Evolutionary conservation across 108 stramenopile genomes (phyloP).

Genomic region (Parietichytrium sp.): DNA sequence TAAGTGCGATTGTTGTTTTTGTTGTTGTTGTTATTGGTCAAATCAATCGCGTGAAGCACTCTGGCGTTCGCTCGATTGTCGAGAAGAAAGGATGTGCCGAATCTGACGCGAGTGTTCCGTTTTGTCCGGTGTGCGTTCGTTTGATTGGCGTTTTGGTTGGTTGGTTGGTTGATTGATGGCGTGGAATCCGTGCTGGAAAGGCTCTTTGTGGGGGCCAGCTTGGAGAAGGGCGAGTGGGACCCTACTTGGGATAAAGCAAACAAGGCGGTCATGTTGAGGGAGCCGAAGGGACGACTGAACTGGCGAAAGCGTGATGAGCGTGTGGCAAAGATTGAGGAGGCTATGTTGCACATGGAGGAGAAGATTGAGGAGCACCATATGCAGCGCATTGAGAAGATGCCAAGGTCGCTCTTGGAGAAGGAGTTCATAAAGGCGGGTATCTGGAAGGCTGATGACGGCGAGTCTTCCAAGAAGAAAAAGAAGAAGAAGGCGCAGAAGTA

Average conservation of each 20-base stretch:
- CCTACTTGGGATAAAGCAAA: not conserved
- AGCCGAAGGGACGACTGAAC: conserved; percentile 13
- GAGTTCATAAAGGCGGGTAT: not conserved
- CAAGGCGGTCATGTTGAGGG: not conserved
- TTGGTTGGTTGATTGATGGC: not conserved
- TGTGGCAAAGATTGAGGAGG: conserved; percentile 8
- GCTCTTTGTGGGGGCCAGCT: conserved; percentile 1
- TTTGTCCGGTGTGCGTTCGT: not conserved
- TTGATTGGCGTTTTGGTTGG: not conserved
- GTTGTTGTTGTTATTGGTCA: not conserved
- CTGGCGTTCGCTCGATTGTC: not conserved
- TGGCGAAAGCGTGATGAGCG: not conserved
- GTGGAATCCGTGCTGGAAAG: not conserved
- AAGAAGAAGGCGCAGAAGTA: no score
- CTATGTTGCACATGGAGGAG: conserved; percentile 1
- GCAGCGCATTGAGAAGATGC: not conserved
- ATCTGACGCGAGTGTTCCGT: not conserved
- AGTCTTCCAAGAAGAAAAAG: not conserved
- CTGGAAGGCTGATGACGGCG: no score
- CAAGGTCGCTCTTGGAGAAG: conserved; percentile 3
- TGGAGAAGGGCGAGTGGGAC: conserved; percentile 23
- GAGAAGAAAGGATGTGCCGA: not conserved
- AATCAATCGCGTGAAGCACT: not conserved
- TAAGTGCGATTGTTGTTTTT: conserved; percentile 2
- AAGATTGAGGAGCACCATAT: conserved; percentile 7